Evolutionary conservation across 352 stramenopile species (phyloP).

Genomic region (Pythium guiyangense): DNA sequence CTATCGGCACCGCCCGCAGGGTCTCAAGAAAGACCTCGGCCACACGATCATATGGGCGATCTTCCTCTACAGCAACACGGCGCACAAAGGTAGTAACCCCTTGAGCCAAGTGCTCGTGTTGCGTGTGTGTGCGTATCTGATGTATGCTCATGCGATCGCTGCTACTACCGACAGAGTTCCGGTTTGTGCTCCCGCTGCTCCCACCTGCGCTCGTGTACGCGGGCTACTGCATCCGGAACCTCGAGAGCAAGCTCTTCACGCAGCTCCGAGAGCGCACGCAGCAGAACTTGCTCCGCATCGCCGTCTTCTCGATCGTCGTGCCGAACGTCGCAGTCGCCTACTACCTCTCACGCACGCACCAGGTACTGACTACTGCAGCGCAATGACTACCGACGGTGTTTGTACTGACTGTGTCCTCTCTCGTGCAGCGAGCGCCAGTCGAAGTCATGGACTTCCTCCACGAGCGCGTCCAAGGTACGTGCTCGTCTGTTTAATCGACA

Average conservation of each 20-base stretch:
- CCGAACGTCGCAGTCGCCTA: constrained; percentile 60
- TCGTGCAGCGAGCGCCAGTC: constrained; percentile 46
- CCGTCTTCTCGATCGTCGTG: constrained; percentile 45
- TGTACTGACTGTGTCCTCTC: neutral
- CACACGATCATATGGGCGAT: constrained; percentile 63
- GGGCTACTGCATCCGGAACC: constrained; percentile 67
- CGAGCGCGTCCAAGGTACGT: constrained; percentile 43
- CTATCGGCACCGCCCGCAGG: constrained; percentile 13
- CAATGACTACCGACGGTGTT: neutral
- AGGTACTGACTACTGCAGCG: constrained; percentile 13
- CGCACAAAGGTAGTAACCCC: constrained; percentile 64
- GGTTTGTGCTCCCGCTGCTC: constrained; percentile 80
- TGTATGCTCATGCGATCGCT: neutral
- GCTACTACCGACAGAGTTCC: constrained; percentile 47
- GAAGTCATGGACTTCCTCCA: constrained; percentile 83
- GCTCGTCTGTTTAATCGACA: neutral
- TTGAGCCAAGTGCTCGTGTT: neutral
- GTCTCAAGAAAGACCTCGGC: constrained; percentile 61
- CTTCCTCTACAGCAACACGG: constrained; percentile 69
- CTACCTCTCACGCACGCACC: constrained; percentile 69
- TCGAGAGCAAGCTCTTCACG: constrained; percentile 57
- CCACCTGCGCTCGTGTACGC: constrained; percentile 69
- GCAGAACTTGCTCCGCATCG: constrained; percentile 44
- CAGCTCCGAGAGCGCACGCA: constrained; percentile 52
- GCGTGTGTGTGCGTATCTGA: too few species aligned